Evolutionary conservation across 805 yeast genomes (phyloP), one percentile per base, ranked within the genome.

Genomic region (Sugiyamaella lignohabitans): DNA sequence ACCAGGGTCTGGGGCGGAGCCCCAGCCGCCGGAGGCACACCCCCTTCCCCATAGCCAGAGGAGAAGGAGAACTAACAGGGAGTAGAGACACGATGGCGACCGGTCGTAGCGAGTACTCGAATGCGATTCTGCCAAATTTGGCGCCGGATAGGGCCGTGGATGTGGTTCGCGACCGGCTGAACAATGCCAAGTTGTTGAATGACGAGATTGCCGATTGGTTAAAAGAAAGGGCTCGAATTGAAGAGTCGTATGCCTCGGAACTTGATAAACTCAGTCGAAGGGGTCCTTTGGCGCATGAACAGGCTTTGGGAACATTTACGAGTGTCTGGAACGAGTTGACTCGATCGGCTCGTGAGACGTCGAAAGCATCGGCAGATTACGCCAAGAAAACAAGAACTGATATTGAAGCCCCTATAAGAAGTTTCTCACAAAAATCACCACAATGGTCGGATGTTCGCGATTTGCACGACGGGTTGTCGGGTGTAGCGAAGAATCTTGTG

Each of bases 151-250:
- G 75, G 54, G 80, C 85, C 18, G 73, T 79, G 51, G 84, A 78
- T 56, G 69, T 77, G 27, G 69, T 83, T 23, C 68, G 79, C 43
- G 72, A 80, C 44, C 74, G 88, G 51, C 67, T 78, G 35, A 65
- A 72, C 29, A 77, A 75, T 54, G 78, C 80, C 40, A 74, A 75
- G 55, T 57, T 70, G 39, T 65, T 80, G 42, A 82, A 82, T 57
- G 75, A 74, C 48, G 80, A 77, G 43, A 70, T 85, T 52, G 79
- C 84, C 34, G 72, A 70, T 37, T 75, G 86, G 72, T 70, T 84
- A 47, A 72, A 75, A 35, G 79, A 75, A 21, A 69, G 79, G 47
- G 70, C 76, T 36, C 67, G 74, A 27, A 62, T 77, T 27, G 72
- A 72, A 56, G 69, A 69, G 42, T 61, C 56, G 38, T 78, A 79